Evolutionary conservation across 176 grass and related monocot species (phyloP), one percentile per base, ranked within the genome.

Genomic region (Ampelocalamus luodianensis): DNA sequence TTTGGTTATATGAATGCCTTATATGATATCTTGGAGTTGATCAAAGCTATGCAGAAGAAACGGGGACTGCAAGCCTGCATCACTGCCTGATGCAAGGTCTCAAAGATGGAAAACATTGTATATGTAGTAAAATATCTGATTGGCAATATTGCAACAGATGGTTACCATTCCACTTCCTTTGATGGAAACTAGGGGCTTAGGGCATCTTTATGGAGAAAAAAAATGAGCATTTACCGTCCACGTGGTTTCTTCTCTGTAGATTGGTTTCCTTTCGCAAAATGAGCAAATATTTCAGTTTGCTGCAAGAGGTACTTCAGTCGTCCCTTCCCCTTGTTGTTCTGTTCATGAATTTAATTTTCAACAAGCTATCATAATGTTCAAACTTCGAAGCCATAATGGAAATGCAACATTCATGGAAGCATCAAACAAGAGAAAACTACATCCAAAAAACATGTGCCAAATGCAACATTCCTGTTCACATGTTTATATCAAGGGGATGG

Each of bases 231-330:
- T 55, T 82, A 94, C 92, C 89, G 91, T 89, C 92, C 92, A 18
- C 88, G 76, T 76, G 79, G 74, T 44, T 79, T 91, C 62, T 94
- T 94, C 82, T 94, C 86, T 8, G 66, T 65, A 20, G 88, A 86
- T 81, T 94, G 92, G 68, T 82, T 91, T 54, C 92, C 92, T 88
- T 94, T 91, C 0, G 92, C 92, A 80, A 94, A 94, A 83, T 94
- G 92, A 80, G 92, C 65, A 88, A 94, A 94, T 94, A 94, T 94
- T 86, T 94, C 92, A 73, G 92, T 94, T 79, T 94, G 89, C 68
- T 91, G 89, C n/a, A 94, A 79, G 22, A 94, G 89, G 79, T 91
- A 94, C 62, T 91, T 91, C 61, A 94, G 38, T 32, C 89, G 86
- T 5, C 89, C 92, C 62, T 91, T 94, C 67, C 92, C 92, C 68